phyloP scores from a whole-genome alignment of 257 asterid species.

The Haberlea rhodopensis region DNA sequence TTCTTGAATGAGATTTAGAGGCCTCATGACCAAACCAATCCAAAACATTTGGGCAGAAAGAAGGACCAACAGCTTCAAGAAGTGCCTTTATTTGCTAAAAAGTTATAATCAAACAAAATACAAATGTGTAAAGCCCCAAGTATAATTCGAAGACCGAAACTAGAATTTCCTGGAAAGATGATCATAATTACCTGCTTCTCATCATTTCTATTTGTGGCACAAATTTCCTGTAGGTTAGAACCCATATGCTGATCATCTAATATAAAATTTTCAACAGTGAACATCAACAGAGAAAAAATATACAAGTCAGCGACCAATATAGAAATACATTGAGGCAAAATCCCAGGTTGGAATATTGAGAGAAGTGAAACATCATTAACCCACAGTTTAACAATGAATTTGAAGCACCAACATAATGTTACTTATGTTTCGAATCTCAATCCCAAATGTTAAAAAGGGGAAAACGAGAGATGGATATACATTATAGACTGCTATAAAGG shows the following conservation, averaged over 20 bases:
- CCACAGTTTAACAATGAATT: neutral
- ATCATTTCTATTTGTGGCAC: constrained; percentile 85
- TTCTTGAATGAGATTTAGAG: constrained; percentile 56
- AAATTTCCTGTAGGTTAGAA: constrained; percentile 80
- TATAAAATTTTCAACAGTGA: constrained; percentile 25
- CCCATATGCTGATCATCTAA: constrained; percentile 63
- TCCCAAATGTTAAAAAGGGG: neutral
- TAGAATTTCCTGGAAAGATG: constrained; percentile 21
- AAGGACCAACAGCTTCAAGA: constrained; percentile 73
- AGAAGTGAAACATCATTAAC: constrained; percentile 7
- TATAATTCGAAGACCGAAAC: constrained; percentile 15
- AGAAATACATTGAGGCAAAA: constrained; percentile 2
- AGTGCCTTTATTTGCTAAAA: constrained; percentile 95
- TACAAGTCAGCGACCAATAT: constrained; percentile 14
- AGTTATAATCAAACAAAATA: constrained; percentile 23
- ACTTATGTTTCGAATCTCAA: constrained; percentile 6
- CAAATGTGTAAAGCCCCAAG: constrained; percentile 11
- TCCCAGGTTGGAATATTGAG: constrained; percentile 17
- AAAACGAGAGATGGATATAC: constrained; percentile 10
- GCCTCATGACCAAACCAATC: constrained; percentile 85
- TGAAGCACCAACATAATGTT: neutral
- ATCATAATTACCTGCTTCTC: constrained; percentile 75
- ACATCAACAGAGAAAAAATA: constrained; percentile 19
- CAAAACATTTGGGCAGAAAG: constrained; percentile 76
- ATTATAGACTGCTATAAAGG: neutral